Percentiles rank a stretch among this genome's conserved stretches.
These are phyloP conservation scores for Xylaria scruposa DNA, from an alignment of 495 filamentous ascomycete genomes.

Conservation along the genomic window DNA sequence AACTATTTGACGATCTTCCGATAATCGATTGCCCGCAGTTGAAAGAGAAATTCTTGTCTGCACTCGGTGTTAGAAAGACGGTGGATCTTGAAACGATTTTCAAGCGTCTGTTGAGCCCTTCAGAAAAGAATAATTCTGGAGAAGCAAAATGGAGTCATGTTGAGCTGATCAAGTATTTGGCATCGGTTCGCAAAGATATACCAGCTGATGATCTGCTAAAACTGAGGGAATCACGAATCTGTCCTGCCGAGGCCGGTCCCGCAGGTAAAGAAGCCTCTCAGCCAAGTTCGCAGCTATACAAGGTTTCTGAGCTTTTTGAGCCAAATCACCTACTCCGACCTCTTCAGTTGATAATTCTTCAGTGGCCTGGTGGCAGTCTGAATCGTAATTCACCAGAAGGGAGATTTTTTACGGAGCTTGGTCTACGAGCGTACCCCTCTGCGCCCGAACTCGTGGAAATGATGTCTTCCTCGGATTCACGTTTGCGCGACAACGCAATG, in stretches of 20 bases:
- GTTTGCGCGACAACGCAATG: conserved; percentile 69
- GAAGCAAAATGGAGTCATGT: conserved; percentile 84
- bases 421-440: conserved; percentile 71
- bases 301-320: conserved; percentile 83
- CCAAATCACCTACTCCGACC: conserved; percentile 73
- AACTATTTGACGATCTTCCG: conserved; percentile 91
- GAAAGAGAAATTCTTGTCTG: conserved; percentile 85
- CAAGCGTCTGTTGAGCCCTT: conserved; percentile 72
- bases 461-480: conserved; percentile 69
- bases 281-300: conserved; percentile 65
- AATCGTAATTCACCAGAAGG: conserved; percentile 69
- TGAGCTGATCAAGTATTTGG: conserved; percentile 91
- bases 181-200: conserved; percentile 89
- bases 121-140: conserved; percentile 49
- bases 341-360: conserved; percentile 77
- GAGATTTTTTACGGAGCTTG: conserved; percentile 72
- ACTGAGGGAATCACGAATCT: conserved; percentile 77
- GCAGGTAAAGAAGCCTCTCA: conserved; percentile 50
- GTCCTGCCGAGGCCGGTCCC: conserved; percentile 73
- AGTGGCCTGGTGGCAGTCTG: conserved; percentile 77
- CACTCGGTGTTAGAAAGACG: conserved; percentile 84
- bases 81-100: conserved; percentile 94
- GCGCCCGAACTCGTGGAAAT: conserved; percentile 75
- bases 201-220: conserved; percentile 81
- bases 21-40: conserved; percentile 75